Evolutionary conservation across 169 alveolate genomes (phyloP), one percentile per base, ranked within the genome.

Genomic region (Haemoproteus tartakovskyi): DNA sequence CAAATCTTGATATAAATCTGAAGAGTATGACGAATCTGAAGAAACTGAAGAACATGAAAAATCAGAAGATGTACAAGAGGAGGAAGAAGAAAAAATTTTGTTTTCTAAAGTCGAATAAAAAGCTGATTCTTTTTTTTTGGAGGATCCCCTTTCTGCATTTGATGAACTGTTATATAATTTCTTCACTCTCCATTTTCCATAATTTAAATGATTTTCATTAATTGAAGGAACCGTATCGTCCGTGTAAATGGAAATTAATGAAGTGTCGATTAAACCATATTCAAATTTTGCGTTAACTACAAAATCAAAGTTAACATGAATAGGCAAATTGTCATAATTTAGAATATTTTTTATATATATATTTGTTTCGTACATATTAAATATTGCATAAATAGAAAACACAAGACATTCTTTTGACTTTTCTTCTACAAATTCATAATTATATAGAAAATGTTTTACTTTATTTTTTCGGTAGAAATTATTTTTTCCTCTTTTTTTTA

Each of bases 131-230:
- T n/a, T n/a, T n/a, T n/a, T n/a, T n/a, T n/a, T n/a, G n/a, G n/a
- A n/a, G n/a, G n/a, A n/a, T n/a, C n/a, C n/a, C n/a, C n/a, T n/a
- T n/a, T n/a, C n/a, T n/a, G n/a, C n/a, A n/a, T n/a, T n/a, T n/a
- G n/a, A n/a, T n/a, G n/a, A n/a, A n/a, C n/a, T n/a, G n/a, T n/a
- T n/a, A n/a, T n/a, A n/a, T n/a, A n/a, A n/a, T 43, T 59, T 56
- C 14, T 74, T 74, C 4, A 74, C 24, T 30, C 59, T 74, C 84
- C 84, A 74, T 46, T 74, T 47, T 8, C 84, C 84, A 33, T 45
- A 74, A 27, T 74, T 74, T 38, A 74, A 45, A 48, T 74, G 37
- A 40, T 57, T 57, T 21, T 54, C 78, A 12, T 57, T 74, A 2
- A 45, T 62, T 1, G 84, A 78, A 0, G 36, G 21, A 40, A 33